These are phyloP conservation scores for Neurospora intermedia DNA, from an alignment of 495 filamentous ascomycete species.

Conservation along the genomic window DNA sequence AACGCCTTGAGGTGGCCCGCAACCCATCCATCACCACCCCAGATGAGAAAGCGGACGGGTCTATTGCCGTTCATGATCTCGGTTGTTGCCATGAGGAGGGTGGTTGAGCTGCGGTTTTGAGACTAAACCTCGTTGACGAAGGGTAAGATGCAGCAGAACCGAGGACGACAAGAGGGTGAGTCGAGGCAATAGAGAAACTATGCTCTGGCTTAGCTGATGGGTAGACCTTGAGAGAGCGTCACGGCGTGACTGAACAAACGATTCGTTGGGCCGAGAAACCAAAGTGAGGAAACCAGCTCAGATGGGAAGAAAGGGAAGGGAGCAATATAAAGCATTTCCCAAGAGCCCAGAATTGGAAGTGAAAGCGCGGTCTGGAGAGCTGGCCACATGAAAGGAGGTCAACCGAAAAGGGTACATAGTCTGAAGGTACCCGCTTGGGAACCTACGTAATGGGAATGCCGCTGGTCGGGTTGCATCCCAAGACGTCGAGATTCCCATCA, in stretches of 20 bases:
- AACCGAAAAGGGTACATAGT: background rate
- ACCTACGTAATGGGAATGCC: background rate
- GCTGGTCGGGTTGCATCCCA: background rate
- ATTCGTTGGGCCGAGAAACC: background rate
- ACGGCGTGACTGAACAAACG: background rate
- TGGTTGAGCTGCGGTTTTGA: background rate
- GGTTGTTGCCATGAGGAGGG: slow-evolving; percentile 15
- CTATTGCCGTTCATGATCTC: slow-evolving; percentile 11
- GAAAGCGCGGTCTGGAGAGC: background rate
- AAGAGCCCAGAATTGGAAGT: background rate
- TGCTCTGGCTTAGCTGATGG: background rate
- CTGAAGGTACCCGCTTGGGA: background rate
- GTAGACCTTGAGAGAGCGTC: background rate
- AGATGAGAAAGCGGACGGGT: slow-evolving; percentile 43
- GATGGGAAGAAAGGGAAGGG: background rate
- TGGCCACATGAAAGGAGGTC: background rate
- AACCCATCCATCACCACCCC: slow-evolving; percentile 54
- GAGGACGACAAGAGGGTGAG: background rate
- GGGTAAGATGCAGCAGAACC: background rate
- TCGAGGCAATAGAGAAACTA: background rate
- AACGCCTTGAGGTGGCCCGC: slow-evolving; percentile 54
- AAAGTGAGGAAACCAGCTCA: background rate
- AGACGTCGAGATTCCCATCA: background rate
- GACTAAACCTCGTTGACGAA: background rate
- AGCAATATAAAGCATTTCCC: background rate